Conservation (phyloP, 164 flowering plant species). For the Umbilicus rupestris region DNA sequence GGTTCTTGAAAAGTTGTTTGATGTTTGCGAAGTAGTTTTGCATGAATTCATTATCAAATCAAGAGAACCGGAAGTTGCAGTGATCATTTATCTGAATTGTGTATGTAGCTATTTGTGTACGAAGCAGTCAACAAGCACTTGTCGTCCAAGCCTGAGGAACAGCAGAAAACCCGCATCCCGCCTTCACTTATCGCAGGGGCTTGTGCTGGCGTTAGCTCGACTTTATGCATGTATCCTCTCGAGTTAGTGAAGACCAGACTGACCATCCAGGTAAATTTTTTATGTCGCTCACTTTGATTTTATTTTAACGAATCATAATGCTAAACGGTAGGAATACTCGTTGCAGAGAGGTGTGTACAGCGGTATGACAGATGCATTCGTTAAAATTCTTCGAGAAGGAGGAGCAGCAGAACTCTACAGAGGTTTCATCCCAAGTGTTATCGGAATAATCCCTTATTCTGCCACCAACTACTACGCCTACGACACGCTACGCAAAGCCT, state of each 20-base stretch:
- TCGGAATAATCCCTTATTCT: constrained; percentile 84
- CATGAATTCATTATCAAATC: not conserved
- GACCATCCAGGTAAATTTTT: constrained; percentile 54
- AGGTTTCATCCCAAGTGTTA: constrained; percentile 71
- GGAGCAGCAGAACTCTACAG: constrained; percentile 69
- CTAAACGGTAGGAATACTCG: not conserved
- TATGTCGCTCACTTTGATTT: not conserved
- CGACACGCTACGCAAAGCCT: constrained; percentile 53
- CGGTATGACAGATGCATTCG: constrained; percentile 50
- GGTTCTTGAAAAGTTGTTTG: not conserved
- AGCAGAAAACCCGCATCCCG: constrained; percentile 43
- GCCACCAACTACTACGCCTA: constrained; percentile 74
- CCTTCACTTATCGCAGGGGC: constrained; percentile 76
- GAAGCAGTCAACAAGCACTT: constrained; percentile 64
- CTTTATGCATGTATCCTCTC: constrained; percentile 66
- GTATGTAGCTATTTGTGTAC: constrained; percentile 59
- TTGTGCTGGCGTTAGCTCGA: constrained; percentile 71
- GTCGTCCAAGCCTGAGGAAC: constrained; percentile 44
- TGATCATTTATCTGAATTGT: not conserved
- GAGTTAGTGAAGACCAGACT: constrained; percentile 71
- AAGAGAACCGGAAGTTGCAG: not conserved
- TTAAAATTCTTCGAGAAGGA: constrained; percentile 55
- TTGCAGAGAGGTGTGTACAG: constrained; percentile 61
- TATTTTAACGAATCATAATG: not conserved
- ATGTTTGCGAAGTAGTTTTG: not conserved